Conservation (phyloP, 2,329 filamentous ascomycete species). For the Colletotrichum filicis region DNA sequence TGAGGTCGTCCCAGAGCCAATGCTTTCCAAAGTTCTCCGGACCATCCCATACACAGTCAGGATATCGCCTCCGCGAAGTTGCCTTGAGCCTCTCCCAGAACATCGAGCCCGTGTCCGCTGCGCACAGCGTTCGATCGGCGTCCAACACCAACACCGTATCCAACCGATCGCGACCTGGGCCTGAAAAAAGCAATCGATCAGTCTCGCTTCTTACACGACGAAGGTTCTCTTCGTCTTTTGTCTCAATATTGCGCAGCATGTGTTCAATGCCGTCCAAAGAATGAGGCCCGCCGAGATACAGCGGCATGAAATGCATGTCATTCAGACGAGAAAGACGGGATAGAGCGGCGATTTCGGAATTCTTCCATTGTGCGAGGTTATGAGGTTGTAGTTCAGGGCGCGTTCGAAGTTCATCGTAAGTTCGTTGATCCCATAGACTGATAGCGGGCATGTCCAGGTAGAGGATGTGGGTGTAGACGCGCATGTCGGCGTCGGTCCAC, state of each 20-base stretch:
- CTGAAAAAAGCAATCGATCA: slow-evolving; percentile 44
- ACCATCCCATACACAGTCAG: neutral
- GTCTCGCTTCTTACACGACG: slow-evolving; percentile 42
- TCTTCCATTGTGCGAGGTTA: slow-evolving; percentile 60
- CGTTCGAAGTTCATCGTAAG: slow-evolving; percentile 47
- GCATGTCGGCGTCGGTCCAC: slow-evolving; percentile 56
- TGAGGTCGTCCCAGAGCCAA: neutral
- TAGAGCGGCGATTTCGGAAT: slow-evolving; percentile 55
- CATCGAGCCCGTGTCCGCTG: slow-evolving; percentile 59
- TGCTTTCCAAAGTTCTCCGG: neutral
- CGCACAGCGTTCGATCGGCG: slow-evolving; percentile 65
- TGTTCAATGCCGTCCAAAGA: slow-evolving; percentile 36
- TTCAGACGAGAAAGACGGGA: slow-evolving; percentile 55
- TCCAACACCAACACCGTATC: slow-evolving; percentile 66
- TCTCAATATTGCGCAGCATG: slow-evolving; percentile 50
- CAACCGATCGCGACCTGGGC: slow-evolving; percentile 33
- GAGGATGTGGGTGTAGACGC: slow-evolving; percentile 66
- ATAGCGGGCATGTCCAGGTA: slow-evolving; percentile 59
- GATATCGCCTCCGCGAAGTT: neutral
- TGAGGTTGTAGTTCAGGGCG: slow-evolving; percentile 45
- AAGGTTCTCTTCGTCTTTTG: slow-evolving; percentile 53
- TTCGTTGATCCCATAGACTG: slow-evolving; percentile 49
- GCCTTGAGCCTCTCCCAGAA: slow-evolving; percentile 56
- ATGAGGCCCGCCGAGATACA: slow-evolving; percentile 27
- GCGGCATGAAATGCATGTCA: slow-evolving; percentile 57